Base-by-base conservation (phyloP, 164 flowering plant genomes). In the Akebia trifoliata region DNA sequence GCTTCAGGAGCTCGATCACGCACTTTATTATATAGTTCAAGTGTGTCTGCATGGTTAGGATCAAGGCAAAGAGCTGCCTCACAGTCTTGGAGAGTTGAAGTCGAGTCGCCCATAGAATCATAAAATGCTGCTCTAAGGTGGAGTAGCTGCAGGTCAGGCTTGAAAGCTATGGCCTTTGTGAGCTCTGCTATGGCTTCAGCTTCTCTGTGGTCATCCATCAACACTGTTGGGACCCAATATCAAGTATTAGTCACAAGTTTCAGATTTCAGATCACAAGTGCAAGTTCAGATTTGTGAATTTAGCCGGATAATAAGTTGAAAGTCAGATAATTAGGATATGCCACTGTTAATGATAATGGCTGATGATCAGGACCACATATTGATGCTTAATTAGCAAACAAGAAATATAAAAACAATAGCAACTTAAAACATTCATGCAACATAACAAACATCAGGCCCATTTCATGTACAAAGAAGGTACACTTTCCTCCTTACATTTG, bases 181-280 rank as follows among this genome's bases (percentile, higher is more conserved):
- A 91, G 89, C 74, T 91, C 98, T 44, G 72, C 74, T 14, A 91
- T 78, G 26, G 98, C 96, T 63, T 89, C 95, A 26, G 62, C 70
- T 75, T 92, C 93, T 69, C 80, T 85, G 60, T 73, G 88, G 67
- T 88, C 96, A 78, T 92, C 98, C 98, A 92, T 89, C 24, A 92
- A 54, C 59, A 92, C 98, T 92, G 83, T 40, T 29, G 35, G 35
- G 39, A 44, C 17, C 12, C 4, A 40, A 38, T n/a, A 29, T 25
- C 12, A 22, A n/a, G n/a, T 31, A 28, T 48, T 55, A 69, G 60
- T 42, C n/a, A 43, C 58, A 21, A 39, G 14, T 40, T 59, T 17
- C 24, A 12, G 18, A 54, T 14, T 24, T n/a, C n/a, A n/a, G n/a
- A n/a, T n/a, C n/a, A n/a, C n/a, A n/a, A n/a, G n/a, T n/a, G n/a